phyloP scores from a whole-genome alignment of 129 eudicot genomes.

The Tagetes erecta region DNA sequence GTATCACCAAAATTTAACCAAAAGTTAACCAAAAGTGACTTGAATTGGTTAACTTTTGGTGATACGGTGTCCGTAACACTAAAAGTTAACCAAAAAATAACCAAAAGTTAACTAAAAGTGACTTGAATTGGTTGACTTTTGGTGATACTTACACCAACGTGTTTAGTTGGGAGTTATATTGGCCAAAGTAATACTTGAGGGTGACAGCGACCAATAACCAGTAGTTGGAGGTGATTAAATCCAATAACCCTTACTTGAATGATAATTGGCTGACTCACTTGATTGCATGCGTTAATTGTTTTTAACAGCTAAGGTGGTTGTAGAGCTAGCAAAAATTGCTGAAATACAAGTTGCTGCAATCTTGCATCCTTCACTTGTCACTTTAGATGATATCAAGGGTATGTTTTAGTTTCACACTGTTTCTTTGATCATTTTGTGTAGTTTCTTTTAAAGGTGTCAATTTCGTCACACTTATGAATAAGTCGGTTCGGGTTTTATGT shows the following conservation, averaged over 20 bases:
- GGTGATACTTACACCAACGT: no score
- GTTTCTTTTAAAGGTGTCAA: not conserved
- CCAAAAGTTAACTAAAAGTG: no score
- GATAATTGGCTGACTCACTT: conserved; percentile 10
- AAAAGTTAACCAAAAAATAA: no score
- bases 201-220: no score
- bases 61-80: no score
- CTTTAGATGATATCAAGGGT: conserved; percentile 68
- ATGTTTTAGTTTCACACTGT: conserved; percentile 6
- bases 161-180: no score
- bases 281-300: not conserved
- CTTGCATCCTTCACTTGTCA: conserved; percentile 65
- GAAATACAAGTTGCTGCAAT: conserved; percentile 54
- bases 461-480: not conserved
- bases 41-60: no score
- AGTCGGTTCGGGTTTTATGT: not conserved
- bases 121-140: no score
- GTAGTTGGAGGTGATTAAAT: no score
- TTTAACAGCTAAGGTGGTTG: conserved; percentile 42
- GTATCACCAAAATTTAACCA: no score
- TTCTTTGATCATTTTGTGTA: not conserved
- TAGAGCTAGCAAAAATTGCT: conserved; percentile 39
- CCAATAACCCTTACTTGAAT: not conserved
- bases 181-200: no score
- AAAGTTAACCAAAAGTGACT: no score